Evolutionary conservation across 371 early-diverging fungal species (phyloP).

Genomic region (Batkoa obscura): DNA sequence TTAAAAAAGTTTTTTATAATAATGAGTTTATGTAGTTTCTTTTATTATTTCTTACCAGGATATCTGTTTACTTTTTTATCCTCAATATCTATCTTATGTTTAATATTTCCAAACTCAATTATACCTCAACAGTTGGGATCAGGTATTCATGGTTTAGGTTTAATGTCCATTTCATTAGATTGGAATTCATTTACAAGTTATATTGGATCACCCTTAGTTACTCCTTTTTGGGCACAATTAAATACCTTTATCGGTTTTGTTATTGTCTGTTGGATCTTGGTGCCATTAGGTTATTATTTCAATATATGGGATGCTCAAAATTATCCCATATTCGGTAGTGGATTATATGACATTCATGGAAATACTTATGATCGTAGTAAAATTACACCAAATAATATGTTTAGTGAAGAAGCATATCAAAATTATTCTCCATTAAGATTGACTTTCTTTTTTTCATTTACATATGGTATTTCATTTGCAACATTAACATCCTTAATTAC

Average conservation of each 20-base stretch:
- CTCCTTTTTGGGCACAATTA: constrained; percentile 16
- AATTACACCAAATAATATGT: constrained; percentile 26
- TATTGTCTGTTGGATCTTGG: constrained; percentile 39
- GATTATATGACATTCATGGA: constrained; percentile 30
- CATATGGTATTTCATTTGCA: constrained; percentile 12
- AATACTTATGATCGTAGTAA: constrained; percentile 16
- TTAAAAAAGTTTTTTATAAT: constrained; percentile 17
- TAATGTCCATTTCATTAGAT: constrained; percentile 15
- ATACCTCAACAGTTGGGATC: constrained; percentile 29
- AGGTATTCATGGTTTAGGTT: constrained; percentile 19
- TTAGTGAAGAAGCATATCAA: constrained; percentile 35
- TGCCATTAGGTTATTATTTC: constrained; percentile 35
- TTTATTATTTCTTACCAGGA: constrained; percentile 34
- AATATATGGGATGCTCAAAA: constrained; percentile 33
- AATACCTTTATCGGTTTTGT: constrained; percentile 30
- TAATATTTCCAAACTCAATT: constrained; percentile 23
- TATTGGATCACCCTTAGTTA: constrained; percentile 11
- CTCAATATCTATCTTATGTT: constrained; percentile 19
- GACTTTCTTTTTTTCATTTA: constrained; percentile 28
- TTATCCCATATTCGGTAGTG: constrained; percentile 29
- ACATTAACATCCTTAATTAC: constrained; percentile 27
- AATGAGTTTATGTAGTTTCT: constrained; percentile 16
- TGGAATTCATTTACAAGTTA: constrained; percentile 17
- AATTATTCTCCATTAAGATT: constrained; percentile 46
- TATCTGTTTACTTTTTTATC: constrained; percentile 31